Base-by-base conservation (phyloP, 148 eudicot genomes). In the Dianthus caryophyllus region DNA sequence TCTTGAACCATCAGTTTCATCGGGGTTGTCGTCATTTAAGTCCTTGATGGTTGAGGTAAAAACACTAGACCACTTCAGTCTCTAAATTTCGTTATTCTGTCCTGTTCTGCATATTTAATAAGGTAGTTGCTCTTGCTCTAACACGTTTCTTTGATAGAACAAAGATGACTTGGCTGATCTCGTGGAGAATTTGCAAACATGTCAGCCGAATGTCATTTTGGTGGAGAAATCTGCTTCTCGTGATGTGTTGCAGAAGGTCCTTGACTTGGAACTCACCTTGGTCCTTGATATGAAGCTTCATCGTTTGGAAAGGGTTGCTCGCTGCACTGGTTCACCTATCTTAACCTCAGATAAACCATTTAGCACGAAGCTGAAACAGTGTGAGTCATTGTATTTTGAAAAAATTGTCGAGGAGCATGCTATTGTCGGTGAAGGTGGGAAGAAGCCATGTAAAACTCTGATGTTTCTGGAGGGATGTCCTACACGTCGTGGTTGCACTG, bases 201-300 rank as follows among this genome's bases (percentile, higher is more conserved):
- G 81, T 72, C 74, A 77, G 18, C 92, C 98, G 55, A 86, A 93
- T 79, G 88, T 93, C 51, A 76, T 93, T 74, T 75, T 93, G 67
- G 96, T 90, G 66, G 98, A 93, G 79, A 87, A 90, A 80, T 84
- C 92, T 49, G 96, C 90, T 75, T 78, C 96, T 39, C 91, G 96
- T 66, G 88, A 75, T 73, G 84, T 84, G 50, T 80, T 84, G 78
- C 90, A 93, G 54, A 78, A 78, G 66, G 79, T 93, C 71, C 91
- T 87, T 73, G 82, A 82, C 65, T 83, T 78, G 82, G 88, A 88
- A 53, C 69, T 86, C 69, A 90, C 97, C 27, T 81, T 93, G 27
- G 97, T 89, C 66, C 78, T 80, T 66, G 98, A 93, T 80, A 93
- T 93, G 98, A 93, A 93, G 81, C 84, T 81, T 66, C 82, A 90